Base-by-base conservation (phyloP, 192 early-diverging fungal species). In the Martensiomyces pterosporus region DNA sequence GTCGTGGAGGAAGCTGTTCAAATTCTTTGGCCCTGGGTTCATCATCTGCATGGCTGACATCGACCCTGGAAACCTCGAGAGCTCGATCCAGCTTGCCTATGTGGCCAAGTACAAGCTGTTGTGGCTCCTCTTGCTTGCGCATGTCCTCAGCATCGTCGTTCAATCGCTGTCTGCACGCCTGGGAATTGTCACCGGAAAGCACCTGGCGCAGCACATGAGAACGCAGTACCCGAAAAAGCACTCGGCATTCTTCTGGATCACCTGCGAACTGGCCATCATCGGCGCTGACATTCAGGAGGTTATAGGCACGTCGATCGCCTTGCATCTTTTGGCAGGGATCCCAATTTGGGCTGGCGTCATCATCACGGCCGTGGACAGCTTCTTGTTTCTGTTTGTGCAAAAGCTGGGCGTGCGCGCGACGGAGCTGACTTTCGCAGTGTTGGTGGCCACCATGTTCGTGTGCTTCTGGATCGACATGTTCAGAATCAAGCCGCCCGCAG, bases 231-330 rank as follows among this genome's bases (percentile, higher is more conserved):
- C 47, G 32, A 58, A 54, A 16, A 49, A 47, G 2, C 19, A 55
- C 9, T 57, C 64, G 10, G 45, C 49, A 7, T 9, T 64, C 17
- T 51, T 80, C 12, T 80, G 73, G 68, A 1, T 62, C 6, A 64
- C 76, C 26, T 69, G 64, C 8, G 69, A 80, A 19, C 24, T 71
- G 7, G 79, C 79, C 9, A 80, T 80, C 24, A 79, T 80, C 25
- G 77, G 77, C 13, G 71, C 73, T 12, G 79, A 80, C 47, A 76
- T 80, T 17, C 79, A 80, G 40, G 79, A 80, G 43, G 85, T 91
- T 16, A 76, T 91, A 21, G 89, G 89, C 6, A 86, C 87, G 7
- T 85, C 87, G 2, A 90, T 90, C 40, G 86, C 83, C 2, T 35
- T 91, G 23, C 79, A 85, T 16, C 74, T 91, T 15, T 50, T 91